Percentiles rank a stretch among this genome's conserved stretches.
Evolutionary conservation across 2,329 filamentous ascomycete genomes (phyloP).

Genomic region (Plenodomus lindquistii): DNA sequence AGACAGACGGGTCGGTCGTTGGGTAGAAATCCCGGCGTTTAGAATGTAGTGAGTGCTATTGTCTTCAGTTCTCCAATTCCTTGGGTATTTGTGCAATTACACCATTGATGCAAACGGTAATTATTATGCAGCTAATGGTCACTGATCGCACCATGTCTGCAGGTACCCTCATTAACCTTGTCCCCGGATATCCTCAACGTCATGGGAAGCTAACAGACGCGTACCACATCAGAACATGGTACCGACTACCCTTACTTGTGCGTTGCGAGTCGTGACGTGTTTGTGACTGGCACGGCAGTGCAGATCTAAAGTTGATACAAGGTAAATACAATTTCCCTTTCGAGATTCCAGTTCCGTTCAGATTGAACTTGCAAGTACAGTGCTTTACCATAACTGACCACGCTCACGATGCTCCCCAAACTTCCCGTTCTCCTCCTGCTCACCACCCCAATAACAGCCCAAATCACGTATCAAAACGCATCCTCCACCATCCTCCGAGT

Average conservation of each 20-base stretch:
- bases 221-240: background rate
- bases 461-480: slow-evolving; percentile 21
- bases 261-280: slow-evolving; percentile 2
- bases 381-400: too few species aligned
- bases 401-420: background rate
- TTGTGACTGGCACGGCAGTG: background rate
- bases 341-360: too few species aligned
- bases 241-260: background rate
- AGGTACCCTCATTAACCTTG: slow-evolving; percentile 5
- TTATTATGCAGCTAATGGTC: too few species aligned
- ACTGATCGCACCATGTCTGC: slow-evolving; percentile 1
- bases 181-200: slow-evolving; percentile 6
- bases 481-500: slow-evolving; percentile 45
- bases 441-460: slow-evolving; percentile 1
- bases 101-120: too few species aligned
- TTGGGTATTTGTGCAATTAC: too few species aligned
- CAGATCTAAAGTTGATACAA: too few species aligned
- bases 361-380: too few species aligned
- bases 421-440: background rate
- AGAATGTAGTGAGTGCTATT: too few species aligned
- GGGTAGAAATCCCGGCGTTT: too few species aligned
- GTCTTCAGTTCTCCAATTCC: too few species aligned
- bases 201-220: slow-evolving; percentile 4
- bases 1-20: too few species aligned
- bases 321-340: too few species aligned